Evolutionary conservation across 2,329 filamentous ascomycete species (phyloP).

Genomic region (Hirsutella minnesotensis): DNA sequence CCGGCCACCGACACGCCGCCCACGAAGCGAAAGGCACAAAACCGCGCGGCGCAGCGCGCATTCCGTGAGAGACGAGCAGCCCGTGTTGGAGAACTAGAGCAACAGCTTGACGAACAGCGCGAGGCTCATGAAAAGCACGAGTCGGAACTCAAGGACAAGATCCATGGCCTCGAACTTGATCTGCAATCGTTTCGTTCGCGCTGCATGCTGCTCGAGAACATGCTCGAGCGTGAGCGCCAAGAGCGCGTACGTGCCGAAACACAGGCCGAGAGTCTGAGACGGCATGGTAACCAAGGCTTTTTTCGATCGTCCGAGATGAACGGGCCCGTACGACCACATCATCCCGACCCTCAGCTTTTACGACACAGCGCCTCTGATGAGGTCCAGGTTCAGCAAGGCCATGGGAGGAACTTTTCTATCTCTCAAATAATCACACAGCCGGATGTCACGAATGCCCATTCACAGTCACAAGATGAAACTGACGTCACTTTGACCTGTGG

Average conservation of each 20-base stretch:
- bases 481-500: constrained; percentile 38
- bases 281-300: constrained; percentile 15
- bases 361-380: constrained; percentile 17
- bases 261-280: constrained; percentile 23
- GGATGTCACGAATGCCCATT: constrained; percentile 24
- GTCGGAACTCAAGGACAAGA: constrained; percentile 43
- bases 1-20: constrained; percentile 86
- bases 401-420: constrained; percentile 36
- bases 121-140: constrained; percentile 45
- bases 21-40: constrained; percentile 90
- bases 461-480: constrained; percentile 13
- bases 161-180: constrained; percentile 49
- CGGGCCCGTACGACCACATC: constrained; percentile 14
- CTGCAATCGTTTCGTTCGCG: constrained; percentile 52
- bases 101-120: constrained; percentile 51
- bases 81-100: constrained; percentile 65
- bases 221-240: constrained; percentile 47
- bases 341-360: constrained; percentile 12
- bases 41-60: constrained; percentile 79
- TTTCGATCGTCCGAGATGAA: constrained; percentile 16
- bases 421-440: constrained; percentile 46
- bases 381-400: constrained; percentile 12
- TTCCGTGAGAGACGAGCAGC: constrained; percentile 82
- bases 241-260: constrained; percentile 32
- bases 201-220: constrained; percentile 50